These are phyloP conservation scores for Neurospora hispaniola DNA, from an alignment of 495 filamentous ascomycete species.

Conservation along the genomic window DNA sequence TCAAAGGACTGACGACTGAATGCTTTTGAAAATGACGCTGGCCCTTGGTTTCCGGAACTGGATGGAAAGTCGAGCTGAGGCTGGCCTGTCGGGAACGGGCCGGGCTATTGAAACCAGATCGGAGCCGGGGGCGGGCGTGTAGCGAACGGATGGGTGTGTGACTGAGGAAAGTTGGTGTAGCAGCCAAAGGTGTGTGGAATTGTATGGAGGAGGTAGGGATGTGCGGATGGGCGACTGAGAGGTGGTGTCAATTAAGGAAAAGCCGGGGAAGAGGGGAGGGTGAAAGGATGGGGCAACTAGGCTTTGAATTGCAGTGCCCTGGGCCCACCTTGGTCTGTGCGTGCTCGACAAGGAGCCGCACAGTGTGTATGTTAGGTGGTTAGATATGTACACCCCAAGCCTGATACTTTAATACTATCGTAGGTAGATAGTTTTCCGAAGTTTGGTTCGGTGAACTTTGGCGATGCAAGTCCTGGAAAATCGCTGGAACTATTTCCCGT, in stretches of 20 bases:
- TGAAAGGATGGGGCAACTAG: not conserved
- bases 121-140: not conserved
- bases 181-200: not conserved
- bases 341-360: no score
- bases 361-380: no score
- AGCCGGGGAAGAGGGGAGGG: not conserved
- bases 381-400: no score
- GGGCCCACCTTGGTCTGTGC: not conserved
- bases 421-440: no score
- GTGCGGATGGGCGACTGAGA: no score
- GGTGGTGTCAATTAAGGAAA: not conserved
- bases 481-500: no score
- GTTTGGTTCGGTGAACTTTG: no score
- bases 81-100: no score
- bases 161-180: not conserved
- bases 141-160: not conserved
- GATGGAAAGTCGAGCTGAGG: not conserved
- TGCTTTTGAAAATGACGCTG: not conserved
- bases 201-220: no score
- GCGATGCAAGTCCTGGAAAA: no score
- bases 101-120: no score
- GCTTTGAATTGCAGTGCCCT: not conserved
- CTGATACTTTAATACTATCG: no score
- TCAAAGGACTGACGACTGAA: not conserved
- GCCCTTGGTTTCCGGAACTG: not conserved